Conservation (phyloP, 768 basidiomycete genomes). For the Phaffia australis region DNA sequence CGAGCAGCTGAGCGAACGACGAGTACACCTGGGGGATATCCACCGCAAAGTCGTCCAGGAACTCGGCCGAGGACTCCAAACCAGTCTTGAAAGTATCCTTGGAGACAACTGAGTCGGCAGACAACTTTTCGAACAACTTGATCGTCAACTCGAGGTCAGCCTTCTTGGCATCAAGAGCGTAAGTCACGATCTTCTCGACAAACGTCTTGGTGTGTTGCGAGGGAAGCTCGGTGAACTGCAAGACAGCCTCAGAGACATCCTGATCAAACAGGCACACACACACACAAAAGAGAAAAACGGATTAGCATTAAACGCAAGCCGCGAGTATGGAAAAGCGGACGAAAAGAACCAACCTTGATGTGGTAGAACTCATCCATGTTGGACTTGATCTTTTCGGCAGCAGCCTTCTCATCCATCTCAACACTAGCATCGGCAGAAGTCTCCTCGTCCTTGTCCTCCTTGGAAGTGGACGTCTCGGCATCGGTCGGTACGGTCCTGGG, state of each 20-base stretch:
- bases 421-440: slow-evolving; percentile 32
- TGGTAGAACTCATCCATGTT: slow-evolving; percentile 79
- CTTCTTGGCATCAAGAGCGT: slow-evolving; percentile 66
- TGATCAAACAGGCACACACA: neutral
- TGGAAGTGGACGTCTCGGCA: slow-evolving; percentile 39
- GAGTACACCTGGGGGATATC: slow-evolving; percentile 79
- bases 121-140: slow-evolving; percentile 57
- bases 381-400: slow-evolving; percentile 63
- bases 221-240: slow-evolving; percentile 63
- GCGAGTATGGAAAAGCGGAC: neutral
- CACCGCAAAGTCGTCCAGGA: slow-evolving; percentile 77
- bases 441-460: slow-evolving; percentile 40
- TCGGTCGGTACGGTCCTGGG: slow-evolving; percentile 65
- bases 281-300: neutral
- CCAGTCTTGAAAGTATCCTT: slow-evolving; percentile 54
- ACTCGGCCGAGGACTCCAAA: slow-evolving; percentile 56
- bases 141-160: slow-evolving; percentile 66
- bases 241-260: slow-evolving; percentile 67
- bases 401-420: slow-evolving; percentile 56
- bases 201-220: slow-evolving; percentile 53
- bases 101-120: slow-evolving; percentile 52
- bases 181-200: slow-evolving; percentile 61
- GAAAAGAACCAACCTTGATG: slow-evolving; percentile 43
- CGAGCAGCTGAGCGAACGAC: slow-evolving; percentile 61
- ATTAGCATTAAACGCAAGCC: neutral